phyloP scores from a whole-genome alignment of 169 alveolate genomes.

The Plasmodium sp. region DNA sequence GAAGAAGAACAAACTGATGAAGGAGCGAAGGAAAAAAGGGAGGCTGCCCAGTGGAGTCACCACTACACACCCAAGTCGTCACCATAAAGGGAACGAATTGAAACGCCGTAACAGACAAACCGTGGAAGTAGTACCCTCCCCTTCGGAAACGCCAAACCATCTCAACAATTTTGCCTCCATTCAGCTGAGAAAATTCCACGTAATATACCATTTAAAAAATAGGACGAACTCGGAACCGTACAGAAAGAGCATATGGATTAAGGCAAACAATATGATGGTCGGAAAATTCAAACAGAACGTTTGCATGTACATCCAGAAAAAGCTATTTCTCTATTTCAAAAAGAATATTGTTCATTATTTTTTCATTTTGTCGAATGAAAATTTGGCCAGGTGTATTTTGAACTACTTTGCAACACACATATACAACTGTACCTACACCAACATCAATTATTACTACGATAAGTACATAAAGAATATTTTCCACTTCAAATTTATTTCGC shows the following conservation, averaged over 20 bases:
- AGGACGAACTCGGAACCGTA: constrained; percentile 47
- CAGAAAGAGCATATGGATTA: constrained; percentile 29
- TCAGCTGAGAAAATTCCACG: constrained; percentile 32
- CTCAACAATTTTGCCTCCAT: background rate
- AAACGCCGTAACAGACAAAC: background rate
- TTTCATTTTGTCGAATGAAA: constrained; percentile 63
- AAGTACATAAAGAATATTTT: constrained; percentile 56
- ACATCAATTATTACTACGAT: constrained; percentile 62
- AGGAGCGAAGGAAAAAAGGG: background rate
- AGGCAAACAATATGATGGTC: constrained; percentile 29
- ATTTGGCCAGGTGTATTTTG: constrained; percentile 40
- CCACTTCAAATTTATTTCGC: constrained; percentile 44
- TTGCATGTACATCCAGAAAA: constrained; percentile 46
- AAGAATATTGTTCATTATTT: constrained; percentile 45
- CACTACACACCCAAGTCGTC: background rate
- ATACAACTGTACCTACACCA: constrained; percentile 55
- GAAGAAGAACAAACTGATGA: background rate
- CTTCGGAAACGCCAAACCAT: background rate
- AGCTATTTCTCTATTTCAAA: constrained; percentile 53
- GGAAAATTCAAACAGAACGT: constrained; percentile 23
- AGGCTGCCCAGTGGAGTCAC: background rate
- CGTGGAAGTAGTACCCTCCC: background rate
- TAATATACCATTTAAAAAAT: constrained; percentile 47
- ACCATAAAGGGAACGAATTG: background rate
- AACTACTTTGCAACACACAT: constrained; percentile 52